Evolutionary conservation across 2,329 filamentous ascomycete genomes (phyloP).

Genomic region (Nemania sp.): DNA sequence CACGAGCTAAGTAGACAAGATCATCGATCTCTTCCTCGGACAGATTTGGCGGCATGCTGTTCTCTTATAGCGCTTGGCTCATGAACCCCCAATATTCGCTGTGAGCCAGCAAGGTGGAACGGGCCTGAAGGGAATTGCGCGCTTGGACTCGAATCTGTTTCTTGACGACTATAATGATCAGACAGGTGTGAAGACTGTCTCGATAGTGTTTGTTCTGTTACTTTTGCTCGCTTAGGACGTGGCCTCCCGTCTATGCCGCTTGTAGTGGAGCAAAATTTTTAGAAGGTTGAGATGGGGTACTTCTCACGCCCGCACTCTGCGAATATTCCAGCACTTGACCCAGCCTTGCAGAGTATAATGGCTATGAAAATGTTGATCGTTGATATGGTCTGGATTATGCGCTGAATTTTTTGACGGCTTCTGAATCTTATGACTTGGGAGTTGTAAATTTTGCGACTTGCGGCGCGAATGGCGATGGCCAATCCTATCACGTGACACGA

Average conservation of each 20-base stretch:
- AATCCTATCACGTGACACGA: constrained; percentile 29
- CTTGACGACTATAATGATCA: background rate
- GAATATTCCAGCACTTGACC: background rate
- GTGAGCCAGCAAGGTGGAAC: background rate
- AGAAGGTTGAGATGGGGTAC: constrained; percentile 7
- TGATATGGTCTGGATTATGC: background rate
- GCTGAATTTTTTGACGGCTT: background rate
- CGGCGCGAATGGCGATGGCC: constrained; percentile 1
- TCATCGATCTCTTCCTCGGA: constrained; percentile 86
- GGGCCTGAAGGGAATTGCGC: too few relatives aligned
- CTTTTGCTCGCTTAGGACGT: background rate
- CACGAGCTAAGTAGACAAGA: constrained; percentile 82
- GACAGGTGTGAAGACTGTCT: background rate
- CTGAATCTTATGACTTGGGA: too few relatives aligned
- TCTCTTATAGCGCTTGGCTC: background rate
- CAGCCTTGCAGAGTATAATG: background rate
- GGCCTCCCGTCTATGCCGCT: constrained; percentile 7
- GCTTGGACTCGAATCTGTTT: background rate
- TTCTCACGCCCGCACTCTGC: background rate
- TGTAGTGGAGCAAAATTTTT: constrained; percentile 21
- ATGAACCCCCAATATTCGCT: background rate
- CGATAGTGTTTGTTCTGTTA: constrained; percentile 2
- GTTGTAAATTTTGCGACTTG: constrained; percentile 2
- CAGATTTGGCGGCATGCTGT: constrained; percentile 55
- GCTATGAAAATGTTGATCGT: background rate